Evolutionary conservation across 352 stramenopile genomes (phyloP).

Genomic region (Globisporangium spinosum): DNA sequence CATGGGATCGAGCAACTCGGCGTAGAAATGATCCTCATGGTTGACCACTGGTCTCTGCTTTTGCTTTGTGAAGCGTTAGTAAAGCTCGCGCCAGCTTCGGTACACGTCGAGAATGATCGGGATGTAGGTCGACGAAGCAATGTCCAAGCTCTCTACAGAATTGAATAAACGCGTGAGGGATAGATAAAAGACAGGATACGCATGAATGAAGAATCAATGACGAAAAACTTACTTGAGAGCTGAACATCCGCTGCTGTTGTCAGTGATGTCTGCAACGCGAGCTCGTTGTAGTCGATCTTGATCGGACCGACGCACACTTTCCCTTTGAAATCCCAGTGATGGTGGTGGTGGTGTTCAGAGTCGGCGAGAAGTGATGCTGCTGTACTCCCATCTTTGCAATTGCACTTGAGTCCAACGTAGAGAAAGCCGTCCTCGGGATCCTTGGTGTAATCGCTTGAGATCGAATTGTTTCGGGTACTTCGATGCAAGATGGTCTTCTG

Average conservation of each 20-base stretch:
- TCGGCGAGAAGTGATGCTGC: slow-evolving; percentile 8
- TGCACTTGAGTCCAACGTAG: slow-evolving; percentile 70
- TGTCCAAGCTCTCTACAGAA: slow-evolving; percentile 21
- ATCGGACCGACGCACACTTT: slow-evolving; percentile 55
- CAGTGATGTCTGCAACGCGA: slow-evolving; percentile 33
- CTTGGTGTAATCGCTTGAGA: slow-evolving; percentile 64
- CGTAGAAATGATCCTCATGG: slow-evolving; percentile 12
- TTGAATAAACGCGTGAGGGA: neutral
- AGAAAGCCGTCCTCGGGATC: slow-evolving; percentile 62
- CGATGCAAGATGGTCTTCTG: neutral
- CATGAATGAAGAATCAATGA: neutral
- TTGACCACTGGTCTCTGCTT: slow-evolving; percentile 20
- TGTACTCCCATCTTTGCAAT: slow-evolving; percentile 18
- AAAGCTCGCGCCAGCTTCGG: slow-evolving; percentile 35
- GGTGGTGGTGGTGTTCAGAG: slow-evolving; percentile 8
- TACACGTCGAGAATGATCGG: slow-evolving; percentile 50
- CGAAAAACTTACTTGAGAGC: slow-evolving; percentile 5
- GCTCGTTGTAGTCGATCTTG: slow-evolving; percentile 61
- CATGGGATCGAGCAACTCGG: slow-evolving; percentile 3
- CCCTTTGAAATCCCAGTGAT: slow-evolving; percentile 49
- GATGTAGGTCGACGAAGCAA: slow-evolving; percentile 40
- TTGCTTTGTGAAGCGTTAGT: slow-evolving; percentile 31
- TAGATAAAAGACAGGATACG: neutral
- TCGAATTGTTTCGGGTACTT: slow-evolving; percentile 35
- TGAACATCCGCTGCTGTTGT: slow-evolving; percentile 12